Percentiles rank a stretch among this genome's conserved stretches.
phyloP scores from a whole-genome alignment of 768 basidiomycete species.

The Fomitopsis pulvina region DNA sequence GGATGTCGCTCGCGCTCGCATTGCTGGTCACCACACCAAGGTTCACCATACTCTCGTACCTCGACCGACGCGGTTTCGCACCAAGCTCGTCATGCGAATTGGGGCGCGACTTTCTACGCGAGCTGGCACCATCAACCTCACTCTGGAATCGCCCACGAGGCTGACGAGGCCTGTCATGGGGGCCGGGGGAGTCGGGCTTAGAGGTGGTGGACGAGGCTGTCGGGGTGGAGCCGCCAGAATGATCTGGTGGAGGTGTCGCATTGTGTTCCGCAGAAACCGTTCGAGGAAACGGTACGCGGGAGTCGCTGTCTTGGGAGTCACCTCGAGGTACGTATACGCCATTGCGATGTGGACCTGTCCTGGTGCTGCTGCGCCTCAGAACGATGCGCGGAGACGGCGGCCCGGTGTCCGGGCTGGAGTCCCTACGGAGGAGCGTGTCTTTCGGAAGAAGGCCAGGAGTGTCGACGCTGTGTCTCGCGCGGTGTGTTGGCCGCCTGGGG shows the following conservation, averaged over 20 bases:
- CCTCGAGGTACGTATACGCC: conserved; percentile 40
- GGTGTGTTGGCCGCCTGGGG: conserved; percentile 55
- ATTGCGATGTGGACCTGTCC: conserved; percentile 37
- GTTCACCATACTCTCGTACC: conserved; percentile 72
- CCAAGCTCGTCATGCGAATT: conserved; percentile 66
- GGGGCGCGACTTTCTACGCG: conserved; percentile 49
- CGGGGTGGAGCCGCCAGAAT: conserved; percentile 14
- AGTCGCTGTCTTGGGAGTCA: conserved; percentile 22
- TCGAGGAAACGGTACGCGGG: conserved; percentile 61
- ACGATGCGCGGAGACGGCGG: conserved; percentile 38
- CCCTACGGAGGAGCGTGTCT: conserved; percentile 33
- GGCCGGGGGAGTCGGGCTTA: conserved; percentile 6
- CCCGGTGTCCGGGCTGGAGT: conserved; percentile 50
- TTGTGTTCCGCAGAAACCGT: conserved; percentile 46
- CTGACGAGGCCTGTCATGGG: conserved; percentile 29
- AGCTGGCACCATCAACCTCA: conserved; percentile 54
- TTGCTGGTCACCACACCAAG: conserved; percentile 44
- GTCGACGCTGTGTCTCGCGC: conserved; percentile 61
- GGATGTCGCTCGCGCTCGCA: conserved; percentile 60
- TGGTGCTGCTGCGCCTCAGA: conserved; percentile 54
- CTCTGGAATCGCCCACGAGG: conserved; percentile 68
- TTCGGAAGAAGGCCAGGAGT: conserved; percentile 29
- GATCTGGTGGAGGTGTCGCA: conserved; percentile 11
- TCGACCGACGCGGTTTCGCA: conserved; percentile 43
- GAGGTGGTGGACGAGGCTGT: conserved; percentile 11